A percentile compares a stretch with the other conserved stretches of the same genome.
Conservation (phyloP, 75 land plant genomes). For the Cryptomeria japonica region DNA sequence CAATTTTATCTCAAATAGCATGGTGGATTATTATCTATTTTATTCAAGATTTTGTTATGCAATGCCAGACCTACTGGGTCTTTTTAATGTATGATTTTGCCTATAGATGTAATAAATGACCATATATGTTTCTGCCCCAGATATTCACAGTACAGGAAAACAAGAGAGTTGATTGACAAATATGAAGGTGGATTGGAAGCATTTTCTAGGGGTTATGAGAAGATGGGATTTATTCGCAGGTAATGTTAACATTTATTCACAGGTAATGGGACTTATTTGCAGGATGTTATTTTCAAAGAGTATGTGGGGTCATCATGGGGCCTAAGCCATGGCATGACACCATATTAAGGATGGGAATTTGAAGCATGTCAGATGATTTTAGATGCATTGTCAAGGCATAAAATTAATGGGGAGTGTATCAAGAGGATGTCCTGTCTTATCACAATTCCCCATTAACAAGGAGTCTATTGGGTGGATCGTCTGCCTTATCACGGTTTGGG, state of each 20-base stretch:
- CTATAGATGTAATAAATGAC: background rate
- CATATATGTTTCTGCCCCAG: conserved; percentile 28
- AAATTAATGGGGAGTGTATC: too few species aligned
- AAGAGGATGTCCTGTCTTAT: too few species aligned
- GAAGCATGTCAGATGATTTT: too few species aligned
- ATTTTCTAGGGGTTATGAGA: conserved; percentile 94
- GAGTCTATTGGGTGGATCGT: too few species aligned
- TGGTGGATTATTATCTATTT: background rate
- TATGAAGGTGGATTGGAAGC: conserved; percentile 84
- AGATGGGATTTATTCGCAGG: conserved; percentile 85
- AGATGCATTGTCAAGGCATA: too few species aligned
- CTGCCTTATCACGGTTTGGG: too few species aligned
- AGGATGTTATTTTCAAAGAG: conserved; percentile 28
- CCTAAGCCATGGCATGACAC: too few species aligned
- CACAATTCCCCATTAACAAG: too few species aligned
- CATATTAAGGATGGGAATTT: too few species aligned
- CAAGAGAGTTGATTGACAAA: conserved; percentile 72
- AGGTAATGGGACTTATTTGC: conserved; percentile 85
- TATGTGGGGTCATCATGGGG: too few species aligned
- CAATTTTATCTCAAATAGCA: background rate
- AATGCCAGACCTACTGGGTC: background rate
- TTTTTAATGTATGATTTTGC: background rate
- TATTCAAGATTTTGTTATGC: background rate
- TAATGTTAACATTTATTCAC: conserved; percentile 54
- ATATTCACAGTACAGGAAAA: conserved; percentile 60